Percentiles rank a stretch among this genome's conserved stretches.
Evolutionary conservation across 2,329 filamentous ascomycete species (phyloP).

Genomic region (Teratosphaeria viscida): DNA sequence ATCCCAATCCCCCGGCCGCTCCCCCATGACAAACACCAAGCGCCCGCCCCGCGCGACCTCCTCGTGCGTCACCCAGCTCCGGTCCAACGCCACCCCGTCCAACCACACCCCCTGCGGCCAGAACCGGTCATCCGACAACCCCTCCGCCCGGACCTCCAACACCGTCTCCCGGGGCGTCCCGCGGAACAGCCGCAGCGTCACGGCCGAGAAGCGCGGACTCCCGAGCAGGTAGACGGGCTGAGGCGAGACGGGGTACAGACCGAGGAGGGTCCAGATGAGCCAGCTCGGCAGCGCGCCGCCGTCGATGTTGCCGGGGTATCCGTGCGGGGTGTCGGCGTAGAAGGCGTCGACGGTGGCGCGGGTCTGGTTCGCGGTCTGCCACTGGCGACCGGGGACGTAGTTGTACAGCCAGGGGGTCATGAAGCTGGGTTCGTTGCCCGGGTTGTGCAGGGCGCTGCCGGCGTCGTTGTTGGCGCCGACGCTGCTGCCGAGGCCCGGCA

Average conservation of each 20-base stretch:
- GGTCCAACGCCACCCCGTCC: not conserved
- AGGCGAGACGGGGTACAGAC: not conserved
- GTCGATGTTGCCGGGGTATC: slow-evolving; percentile 59
- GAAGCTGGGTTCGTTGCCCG: slow-evolving; percentile 56
- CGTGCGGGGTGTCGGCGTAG: slow-evolving; percentile 44
- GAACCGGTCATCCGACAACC: not conserved
- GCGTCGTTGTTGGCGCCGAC: slow-evolving; percentile 20
- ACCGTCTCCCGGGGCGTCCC: not conserved
- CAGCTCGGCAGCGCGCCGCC: slow-evolving; percentile 62
- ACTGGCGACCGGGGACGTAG: slow-evolving; percentile 48
- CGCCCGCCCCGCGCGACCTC: not conserved
- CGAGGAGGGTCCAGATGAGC: not conserved
- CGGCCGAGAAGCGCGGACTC: not conserved
- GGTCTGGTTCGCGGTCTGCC: slow-evolving; percentile 48
- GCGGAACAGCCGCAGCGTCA: not conserved
- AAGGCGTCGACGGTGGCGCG: slow-evolving; percentile 48
- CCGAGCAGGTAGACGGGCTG: not conserved
- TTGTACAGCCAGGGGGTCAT: slow-evolving; percentile 59
- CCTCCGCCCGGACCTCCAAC: not conserved
- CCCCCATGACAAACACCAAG: not conserved
- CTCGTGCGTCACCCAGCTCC: not conserved
- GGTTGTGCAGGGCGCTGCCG: not conserved
- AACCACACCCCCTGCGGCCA: not conserved
- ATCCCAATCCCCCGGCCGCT: not conserved
- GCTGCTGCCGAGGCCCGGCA: slow-evolving; percentile 28